Evolutionary conservation across 148 eudicot genomes (phyloP).

Genomic region (Vaccinium vitisidaea): DNA sequence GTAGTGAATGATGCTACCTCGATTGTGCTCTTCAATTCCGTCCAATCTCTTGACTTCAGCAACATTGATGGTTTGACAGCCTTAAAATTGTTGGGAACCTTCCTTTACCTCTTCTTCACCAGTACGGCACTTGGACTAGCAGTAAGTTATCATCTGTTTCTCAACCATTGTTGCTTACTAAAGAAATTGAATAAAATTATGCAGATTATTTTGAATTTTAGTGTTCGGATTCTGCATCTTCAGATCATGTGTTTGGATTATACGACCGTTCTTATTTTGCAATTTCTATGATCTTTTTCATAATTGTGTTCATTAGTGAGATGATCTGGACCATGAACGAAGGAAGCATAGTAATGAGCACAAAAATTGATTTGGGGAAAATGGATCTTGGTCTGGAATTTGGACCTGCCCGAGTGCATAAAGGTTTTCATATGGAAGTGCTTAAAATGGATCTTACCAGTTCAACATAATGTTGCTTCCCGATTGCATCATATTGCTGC

Average conservation of each 20-base stretch:
- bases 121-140: constrained; percentile 73
- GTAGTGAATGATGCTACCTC: constrained; percentile 98
- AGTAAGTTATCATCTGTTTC: constrained; percentile 38
- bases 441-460: too few relatives aligned
- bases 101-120: constrained; percentile 65
- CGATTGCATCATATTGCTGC: too few relatives aligned
- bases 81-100: constrained; percentile 68
- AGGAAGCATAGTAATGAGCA: too few relatives aligned
- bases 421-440: too few relatives aligned
- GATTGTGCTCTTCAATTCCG: constrained; percentile 88
- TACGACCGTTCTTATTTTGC: background rate
- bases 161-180: background rate
- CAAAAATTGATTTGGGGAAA: too few relatives aligned
- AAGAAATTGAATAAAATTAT: background rate
- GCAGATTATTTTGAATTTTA: background rate
- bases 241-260: background rate
- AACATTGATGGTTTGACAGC: constrained; percentile 41
- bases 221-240: background rate
- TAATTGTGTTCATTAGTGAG: too few relatives aligned
- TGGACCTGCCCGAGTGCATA: too few relatives aligned
- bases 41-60: constrained; percentile 70
- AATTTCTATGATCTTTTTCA: background rate
- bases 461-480: too few relatives aligned
- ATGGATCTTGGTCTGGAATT: too few relatives aligned
- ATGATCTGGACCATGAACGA: too few relatives aligned